Base-by-base conservation (phyloP, 805 yeast genomes). In the Barnettozyma siamensis region DNA sequence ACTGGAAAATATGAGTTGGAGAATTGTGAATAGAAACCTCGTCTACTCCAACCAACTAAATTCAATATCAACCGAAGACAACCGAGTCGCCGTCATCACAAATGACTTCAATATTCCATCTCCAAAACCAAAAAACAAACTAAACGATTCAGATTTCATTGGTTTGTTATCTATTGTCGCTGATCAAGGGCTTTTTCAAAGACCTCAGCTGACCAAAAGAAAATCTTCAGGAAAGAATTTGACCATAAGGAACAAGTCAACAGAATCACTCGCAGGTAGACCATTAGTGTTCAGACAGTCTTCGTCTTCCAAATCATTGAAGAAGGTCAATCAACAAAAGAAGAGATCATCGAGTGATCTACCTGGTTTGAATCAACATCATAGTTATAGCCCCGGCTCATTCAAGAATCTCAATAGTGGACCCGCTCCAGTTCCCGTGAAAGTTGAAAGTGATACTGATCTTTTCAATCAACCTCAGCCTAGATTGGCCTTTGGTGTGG, bases 1-100 rank as follows among this genome's bases (percentile, higher is more conserved):
- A 19, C 38, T 58, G 19, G 62, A 58, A 42, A 58, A 58, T 40
- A 56, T 58, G 41, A 56, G 60, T 45, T 58, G 62, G 62, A 51
- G 62, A 42, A 58, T 58, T 15, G 62, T 58, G 30, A 58, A 58
- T 36, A 49, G 60, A 44, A 55, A 53, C 31, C 41, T 57, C 6
- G 47, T 57, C 5, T 43, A 49, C 31, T 41, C 44, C 23, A 47
- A 44, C 33, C 45, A 49, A 16, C 31, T 46, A 13, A 17, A 40
- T 8, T 40, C 45, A 1, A 41, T 39, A 26, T 42, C 35, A 16
- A 28, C 45, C 3, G 20, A 19, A 7, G 29, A 33, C 19, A 35
- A 35, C 19, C 20, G 23, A 4, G 29, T 17, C 16, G 35, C 35
- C 5, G 37, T 45, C 17, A 43, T 43, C 2, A 42, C 41, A n/a